A percentile compares a stretch with the other conserved stretches of the same genome.
Evolutionary conservation across 176 grass and related monocot species (phyloP).

Genomic region (Cenchrus fungigraminus): DNA sequence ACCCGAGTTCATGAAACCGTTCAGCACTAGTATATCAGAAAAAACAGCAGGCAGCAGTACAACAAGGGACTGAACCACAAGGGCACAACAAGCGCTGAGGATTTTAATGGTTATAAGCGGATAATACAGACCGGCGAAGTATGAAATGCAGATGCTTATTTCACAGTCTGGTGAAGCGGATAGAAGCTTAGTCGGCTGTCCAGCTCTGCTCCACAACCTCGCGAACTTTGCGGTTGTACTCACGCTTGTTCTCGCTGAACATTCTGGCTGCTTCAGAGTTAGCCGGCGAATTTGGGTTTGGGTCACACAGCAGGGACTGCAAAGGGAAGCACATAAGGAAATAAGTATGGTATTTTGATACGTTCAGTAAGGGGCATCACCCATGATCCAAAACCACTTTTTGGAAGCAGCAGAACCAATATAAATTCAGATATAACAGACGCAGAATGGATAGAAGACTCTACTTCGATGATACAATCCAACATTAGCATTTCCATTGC

Average conservation of each 20-base stretch:
- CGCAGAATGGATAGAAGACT: background rate
- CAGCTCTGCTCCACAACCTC: constrained; percentile 96
- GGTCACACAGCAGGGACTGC: constrained; percentile 89
- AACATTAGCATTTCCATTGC: background rate
- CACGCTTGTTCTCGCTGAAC: constrained; percentile 89
- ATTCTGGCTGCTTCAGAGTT: constrained; percentile 92
- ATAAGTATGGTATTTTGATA: background rate
- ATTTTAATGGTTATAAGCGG: constrained; percentile 26
- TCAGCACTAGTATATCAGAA: constrained; percentile 25
- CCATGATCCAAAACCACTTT: background rate
- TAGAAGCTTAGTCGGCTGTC: constrained; percentile 69
- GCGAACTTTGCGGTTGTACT: constrained; percentile 88
- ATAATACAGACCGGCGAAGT: constrained; percentile 35
- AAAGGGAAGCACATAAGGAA: constrained; percentile 37
- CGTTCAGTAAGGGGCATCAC: background rate
- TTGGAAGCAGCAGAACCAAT: background rate
- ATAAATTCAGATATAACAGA: constrained; percentile 3
- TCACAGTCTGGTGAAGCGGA: constrained; percentile 3
- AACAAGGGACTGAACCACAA: constrained; percentile 35
- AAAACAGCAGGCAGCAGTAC: background rate
- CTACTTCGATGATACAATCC: background rate
- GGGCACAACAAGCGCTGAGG: constrained; percentile 10
- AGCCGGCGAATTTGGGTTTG: constrained; percentile 89
- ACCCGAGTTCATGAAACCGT: constrained; percentile 25
- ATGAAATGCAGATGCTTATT: constrained; percentile 51